Base-by-base conservation (phyloP, 2,329 filamentous ascomycete genomes). In the Arthrocladium fulminans region DNA sequence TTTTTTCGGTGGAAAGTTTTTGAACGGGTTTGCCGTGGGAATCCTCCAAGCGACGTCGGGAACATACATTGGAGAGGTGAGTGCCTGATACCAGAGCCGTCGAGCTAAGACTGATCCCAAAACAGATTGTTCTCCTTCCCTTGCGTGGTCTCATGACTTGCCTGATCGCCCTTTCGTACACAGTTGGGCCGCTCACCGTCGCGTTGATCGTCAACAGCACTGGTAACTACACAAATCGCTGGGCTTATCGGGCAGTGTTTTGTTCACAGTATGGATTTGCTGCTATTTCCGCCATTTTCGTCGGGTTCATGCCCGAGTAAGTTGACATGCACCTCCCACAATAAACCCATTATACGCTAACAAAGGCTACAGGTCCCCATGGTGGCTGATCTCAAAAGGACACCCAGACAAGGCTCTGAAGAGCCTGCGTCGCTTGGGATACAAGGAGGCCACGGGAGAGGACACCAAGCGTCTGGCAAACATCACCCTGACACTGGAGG, bases 71-170 rank as follows among this genome's bases (percentile, higher is more conserved):
- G 71, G 65, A 0, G 73, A 66, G 48, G 35, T 55, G 15, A n/a
- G 9, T 37, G 29, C 29, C 29, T n/a, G 9, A n/a, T n/a, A 9
- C 9, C 29, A n/a, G n/a, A 32, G n/a, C n/a, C n/a, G n/a, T n/a
- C n/a, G n/a, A n/a, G n/a, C n/a, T n/a, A n/a, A n/a, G n/a, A n/a
- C n/a, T n/a, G n/a, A 32, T 32, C 9, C 29, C n/a, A 32, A 32
- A 32, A 32, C 29, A 32, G 9, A 38, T 38, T 19, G 35, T 17
- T 10, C 68, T 73, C 0, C 66, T 74, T 9, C 65, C 65, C 3
- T 63, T 76, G 1, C 67, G 74, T 23, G 73, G 73, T 24, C 61
- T 75, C 19, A 61, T 73, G 0, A 74, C 73, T 0, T 67, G 65
- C 47, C 58, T 67, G 52, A 67, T 63, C 12, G 68, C 68, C 35